Conservation (phyloP, 148 eudicot species). For the Cornus controversa region DNA sequence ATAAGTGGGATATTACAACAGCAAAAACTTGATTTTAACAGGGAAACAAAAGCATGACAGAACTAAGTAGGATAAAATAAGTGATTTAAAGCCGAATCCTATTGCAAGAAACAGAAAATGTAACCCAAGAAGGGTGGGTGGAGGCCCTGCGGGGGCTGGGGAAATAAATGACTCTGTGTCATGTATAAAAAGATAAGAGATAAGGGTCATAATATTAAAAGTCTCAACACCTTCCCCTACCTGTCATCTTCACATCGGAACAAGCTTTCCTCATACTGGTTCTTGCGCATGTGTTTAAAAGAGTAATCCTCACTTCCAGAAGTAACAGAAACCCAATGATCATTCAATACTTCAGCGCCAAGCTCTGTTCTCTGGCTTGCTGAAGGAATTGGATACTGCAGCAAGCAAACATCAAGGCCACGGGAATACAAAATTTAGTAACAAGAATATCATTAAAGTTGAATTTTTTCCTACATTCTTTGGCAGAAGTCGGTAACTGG, state of each 20-base stretch:
- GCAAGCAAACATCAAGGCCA: conserved; percentile 12
- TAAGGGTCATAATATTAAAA: not conserved
- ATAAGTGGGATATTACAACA: not conserved
- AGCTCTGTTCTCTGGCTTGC: conserved; percentile 82
- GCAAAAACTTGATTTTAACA: not conserved
- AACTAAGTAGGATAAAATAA: not conserved
- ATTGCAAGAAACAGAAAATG: not conserved
- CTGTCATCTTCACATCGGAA: conserved; percentile 99
- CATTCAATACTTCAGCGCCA: conserved; percentile 78
- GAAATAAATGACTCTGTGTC: not conserved
- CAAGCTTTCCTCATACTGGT: conserved; percentile 95
- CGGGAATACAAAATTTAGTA: conserved; percentile 9
- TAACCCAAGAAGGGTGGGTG: not conserved
- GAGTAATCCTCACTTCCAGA: conserved; percentile 99
- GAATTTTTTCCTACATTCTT: conserved; percentile 55
- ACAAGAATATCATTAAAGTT: conserved; percentile 8
- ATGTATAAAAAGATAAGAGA: not conserved
- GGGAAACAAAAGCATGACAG: not conserved
- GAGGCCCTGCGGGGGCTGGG: not conserved
- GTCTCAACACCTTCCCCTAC: conserved; percentile 27
- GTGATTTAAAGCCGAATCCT: not conserved
- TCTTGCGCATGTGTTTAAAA: conserved; percentile 97
- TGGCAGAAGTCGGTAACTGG: conserved; percentile 92
- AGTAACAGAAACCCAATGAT: conserved; percentile 95
- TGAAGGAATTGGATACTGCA: conserved; percentile 81